phyloP scores from a whole-genome alignment of 139 green algal genomes.

The Mychonastes homosphaera region DNA sequence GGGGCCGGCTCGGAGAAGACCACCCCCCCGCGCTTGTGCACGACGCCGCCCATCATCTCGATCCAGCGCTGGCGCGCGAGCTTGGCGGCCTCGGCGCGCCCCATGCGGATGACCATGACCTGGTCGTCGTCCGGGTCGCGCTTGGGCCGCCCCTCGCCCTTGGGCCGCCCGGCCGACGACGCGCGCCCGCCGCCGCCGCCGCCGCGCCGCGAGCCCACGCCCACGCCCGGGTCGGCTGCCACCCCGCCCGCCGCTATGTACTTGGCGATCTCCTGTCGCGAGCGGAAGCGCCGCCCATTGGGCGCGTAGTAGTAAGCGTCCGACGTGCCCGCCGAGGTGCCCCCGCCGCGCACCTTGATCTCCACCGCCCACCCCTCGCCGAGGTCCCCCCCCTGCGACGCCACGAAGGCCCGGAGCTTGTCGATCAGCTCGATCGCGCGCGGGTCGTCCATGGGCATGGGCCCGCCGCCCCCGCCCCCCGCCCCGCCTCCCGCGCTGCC shows the following conservation, averaged over 20 bases:
- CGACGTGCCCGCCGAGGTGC: conserved; percentile 31
- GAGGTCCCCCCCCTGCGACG: conserved; percentile 13
- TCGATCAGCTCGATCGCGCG: conserved; percentile 13
- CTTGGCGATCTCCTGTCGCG: conserved; percentile 33
- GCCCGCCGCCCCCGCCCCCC: too few relatives aligned
- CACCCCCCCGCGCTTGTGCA: not conserved
- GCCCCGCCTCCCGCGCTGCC: too few relatives aligned
- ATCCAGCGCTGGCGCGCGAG: not conserved
- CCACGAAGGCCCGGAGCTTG: conserved; percentile 17
- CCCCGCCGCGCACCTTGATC: conserved; percentile 31
- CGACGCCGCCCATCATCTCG: too few relatives aligned
- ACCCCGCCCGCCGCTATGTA: too few relatives aligned
- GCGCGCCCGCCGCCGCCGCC: not conserved
- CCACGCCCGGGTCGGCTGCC: conserved; percentile 9
- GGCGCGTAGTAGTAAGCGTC: conserved; percentile 48
- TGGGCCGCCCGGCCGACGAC: not conserved
- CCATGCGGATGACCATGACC: too few relatives aligned
- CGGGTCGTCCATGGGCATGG: too few relatives aligned
- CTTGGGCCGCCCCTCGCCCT: not conserved
- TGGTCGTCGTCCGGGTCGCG: conserved; percentile 4
- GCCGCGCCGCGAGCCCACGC: not conserved
- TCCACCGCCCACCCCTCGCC: conserved; percentile 42
- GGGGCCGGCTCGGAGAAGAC: not conserved
- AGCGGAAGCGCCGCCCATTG: conserved; percentile 34
- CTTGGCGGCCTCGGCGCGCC: too few relatives aligned